These are phyloP conservation scores for Leersia perrieri DNA, from an alignment of 176 grass and related monocot genomes.

Conservation along the genomic window DNA sequence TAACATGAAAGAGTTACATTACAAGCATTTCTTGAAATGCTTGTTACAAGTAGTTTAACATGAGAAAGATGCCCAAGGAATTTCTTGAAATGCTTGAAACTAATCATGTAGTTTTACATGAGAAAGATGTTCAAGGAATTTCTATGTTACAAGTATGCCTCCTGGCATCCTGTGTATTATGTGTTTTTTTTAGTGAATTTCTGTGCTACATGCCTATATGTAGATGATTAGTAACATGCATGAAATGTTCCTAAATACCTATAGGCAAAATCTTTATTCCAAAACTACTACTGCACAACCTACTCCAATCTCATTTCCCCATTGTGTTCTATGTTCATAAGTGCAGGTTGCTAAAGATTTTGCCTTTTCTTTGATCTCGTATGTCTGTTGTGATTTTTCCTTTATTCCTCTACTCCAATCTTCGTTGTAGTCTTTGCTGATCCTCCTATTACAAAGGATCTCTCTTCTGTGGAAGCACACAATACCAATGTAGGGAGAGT, in stretches of 20 bases:
- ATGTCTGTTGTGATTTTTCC: conserved; percentile 6
- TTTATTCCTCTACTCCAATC: conserved; percentile 46
- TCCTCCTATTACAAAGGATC: conserved; percentile 54
- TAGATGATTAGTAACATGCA: background rate
- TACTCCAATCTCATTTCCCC: conserved; percentile 70
- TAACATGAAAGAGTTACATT: background rate
- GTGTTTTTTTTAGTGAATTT: background rate
- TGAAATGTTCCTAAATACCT: too few relatives aligned
- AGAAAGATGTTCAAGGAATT: too few relatives aligned
- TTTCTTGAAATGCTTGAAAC: too few relatives aligned
- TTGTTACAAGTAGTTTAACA: too few relatives aligned
- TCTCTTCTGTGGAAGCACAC: conserved; percentile 86
- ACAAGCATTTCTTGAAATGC: background rate
- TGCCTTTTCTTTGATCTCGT: conserved; percentile 40
- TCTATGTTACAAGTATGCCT: background rate
- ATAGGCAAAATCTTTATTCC: too few relatives aligned
- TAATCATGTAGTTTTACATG: too few relatives aligned
- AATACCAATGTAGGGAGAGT: conserved; percentile 55
- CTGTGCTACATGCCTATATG: background rate
- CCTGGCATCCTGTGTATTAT: background rate
- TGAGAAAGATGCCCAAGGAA: too few relatives aligned
- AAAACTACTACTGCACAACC: conserved; percentile 56
- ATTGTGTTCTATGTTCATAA: conserved; percentile 60
- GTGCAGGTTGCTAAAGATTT: conserved; percentile 51
- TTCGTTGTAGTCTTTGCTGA: conserved; percentile 48